Evolutionary conservation across 1,139 yeast species (phyloP).

Genomic region (Suhomyces taliae): DNA sequence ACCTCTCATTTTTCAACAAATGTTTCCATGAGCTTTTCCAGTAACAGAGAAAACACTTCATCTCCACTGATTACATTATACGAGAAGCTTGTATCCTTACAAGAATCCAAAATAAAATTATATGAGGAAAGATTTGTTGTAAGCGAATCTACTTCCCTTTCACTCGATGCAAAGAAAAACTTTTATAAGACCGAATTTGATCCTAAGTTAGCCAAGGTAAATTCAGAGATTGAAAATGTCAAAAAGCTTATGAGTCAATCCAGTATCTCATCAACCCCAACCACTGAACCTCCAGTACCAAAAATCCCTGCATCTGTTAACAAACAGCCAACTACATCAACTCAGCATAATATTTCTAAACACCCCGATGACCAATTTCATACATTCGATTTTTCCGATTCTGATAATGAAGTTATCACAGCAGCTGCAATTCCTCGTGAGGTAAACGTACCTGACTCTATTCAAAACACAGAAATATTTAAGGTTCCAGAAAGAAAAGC

Average conservation of each 20-base stretch:
- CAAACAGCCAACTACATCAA: not conserved
- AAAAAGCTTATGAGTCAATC: not conserved
- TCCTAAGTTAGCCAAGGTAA: constrained; percentile 12
- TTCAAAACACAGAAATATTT: constrained; percentile 4
- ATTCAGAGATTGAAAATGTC: not conserved
- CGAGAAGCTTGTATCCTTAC: constrained; percentile 9
- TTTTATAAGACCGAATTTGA: constrained; percentile 16
- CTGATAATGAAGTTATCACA: constrained; percentile 9
- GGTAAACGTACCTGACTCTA: constrained; percentile 6
- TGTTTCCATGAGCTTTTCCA: not conserved
- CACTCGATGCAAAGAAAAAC: constrained; percentile 20
- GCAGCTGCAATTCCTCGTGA: constrained; percentile 4
- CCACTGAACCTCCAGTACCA: not conserved
- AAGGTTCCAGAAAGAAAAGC: constrained; percentile 6
- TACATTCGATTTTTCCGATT: constrained; percentile 12
- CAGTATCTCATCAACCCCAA: not conserved
- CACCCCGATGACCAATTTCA: constrained; percentile 3
- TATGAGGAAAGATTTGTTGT: constrained; percentile 14
- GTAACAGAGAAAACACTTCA: not conserved
- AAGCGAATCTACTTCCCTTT: constrained; percentile 21
- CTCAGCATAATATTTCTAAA: not conserved
- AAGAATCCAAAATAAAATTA: constrained; percentile 14
- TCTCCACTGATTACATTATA: constrained; percentile 1
- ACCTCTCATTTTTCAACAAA: not conserved
- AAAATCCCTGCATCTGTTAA: not conserved